These are phyloP conservation scores for Neofusicoccum sp. DNA, from an alignment of 2,329 filamentous ascomycete species.

Conservation along the genomic window DNA sequence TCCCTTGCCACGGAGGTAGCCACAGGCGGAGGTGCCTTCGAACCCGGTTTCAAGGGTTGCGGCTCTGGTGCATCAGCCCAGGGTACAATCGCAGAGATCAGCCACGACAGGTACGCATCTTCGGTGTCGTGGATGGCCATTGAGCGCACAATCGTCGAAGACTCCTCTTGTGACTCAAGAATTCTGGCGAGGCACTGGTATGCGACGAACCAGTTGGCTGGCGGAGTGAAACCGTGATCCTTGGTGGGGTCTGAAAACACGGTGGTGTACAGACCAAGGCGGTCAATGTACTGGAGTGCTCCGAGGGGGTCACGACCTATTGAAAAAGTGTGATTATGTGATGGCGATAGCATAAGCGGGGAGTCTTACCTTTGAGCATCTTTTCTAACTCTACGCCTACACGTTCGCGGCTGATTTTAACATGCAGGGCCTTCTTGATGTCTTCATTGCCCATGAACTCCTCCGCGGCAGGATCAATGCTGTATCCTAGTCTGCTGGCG, in stretches of 20 bases:
- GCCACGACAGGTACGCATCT: constrained; percentile 72
- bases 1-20: constrained; percentile 67
- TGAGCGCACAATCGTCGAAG: neutral
- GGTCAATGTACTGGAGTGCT: constrained; percentile 64
- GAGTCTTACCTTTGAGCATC: constrained; percentile 62
- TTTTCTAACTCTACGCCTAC: constrained; percentile 87
- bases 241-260: constrained; percentile 69
- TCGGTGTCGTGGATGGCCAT: constrained; percentile 62
- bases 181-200: constrained; percentile 58
- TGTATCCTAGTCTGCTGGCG: constrained; percentile 77
- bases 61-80: constrained; percentile 57
- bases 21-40: constrained; percentile 57
- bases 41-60: constrained; percentile 39
- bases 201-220: constrained; percentile 61
- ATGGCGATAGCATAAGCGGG: constrained; percentile 44
- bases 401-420: constrained; percentile 90
- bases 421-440: constrained; percentile 74
- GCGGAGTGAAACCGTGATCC: constrained; percentile 53
- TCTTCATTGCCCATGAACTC: constrained; percentile 71
- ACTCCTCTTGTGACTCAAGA: neutral
- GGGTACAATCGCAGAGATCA: constrained; percentile 70
- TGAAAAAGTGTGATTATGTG: constrained; percentile 21
- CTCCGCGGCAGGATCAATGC: constrained; percentile 68
- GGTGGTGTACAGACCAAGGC: constrained; percentile 65
- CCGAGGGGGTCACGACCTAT: constrained; percentile 57